Evolutionary conservation across 2,329 filamentous ascomycete species (phyloP), one percentile per base, ranked within the genome.

Genomic region (Colletotrichum australisinense): DNA sequence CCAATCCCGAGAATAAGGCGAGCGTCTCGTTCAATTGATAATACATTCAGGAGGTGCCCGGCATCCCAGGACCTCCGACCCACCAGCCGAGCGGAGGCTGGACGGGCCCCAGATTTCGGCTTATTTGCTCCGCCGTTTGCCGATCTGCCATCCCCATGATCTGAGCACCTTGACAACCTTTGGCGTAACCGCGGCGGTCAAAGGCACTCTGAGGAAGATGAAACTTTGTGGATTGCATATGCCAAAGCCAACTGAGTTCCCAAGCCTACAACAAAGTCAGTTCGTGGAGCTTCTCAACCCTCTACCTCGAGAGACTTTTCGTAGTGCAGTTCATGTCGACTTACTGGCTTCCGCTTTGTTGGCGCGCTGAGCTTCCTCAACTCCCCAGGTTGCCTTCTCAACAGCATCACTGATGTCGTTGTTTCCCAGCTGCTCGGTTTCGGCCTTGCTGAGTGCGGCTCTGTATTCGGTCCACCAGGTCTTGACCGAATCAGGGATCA

Each of bases 141-240:
- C 96, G 80, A 99, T 97, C 80, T 98, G 91, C 93, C 94, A 98
- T 5, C 97, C 97, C 95, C 96, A 98, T 14, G 91, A 89, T 76
- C 96, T 88, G 32, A 99, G 86, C 14, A 92, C 90, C 84, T 95
- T 97, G 79, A 98, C 97, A n/a, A 98, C 92, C 84, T 97, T 98
- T 1, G 97, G 97, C 9, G 94, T 95, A 42, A 98, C 88, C 3
- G 95, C 96, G 14, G 94, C 95, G 1, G 97, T 97, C 75, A 98
- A 85, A 9, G 97, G 97, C 11, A 99, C 95, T n/a, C 97, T 91
- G 76, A 98, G 83, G 83, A 99, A 98, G 79, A 99, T 98, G 83
- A 98, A 95, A 78, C 94, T 97, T 99, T 99, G 88, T 99, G 97
- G 72, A 99, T 94, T 32, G 96, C 96, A 80, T 99, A 99, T 14